phyloP scores from a whole-genome alignment of 2,329 filamentous ascomycete species.

The Aschersonia sp. region DNA sequence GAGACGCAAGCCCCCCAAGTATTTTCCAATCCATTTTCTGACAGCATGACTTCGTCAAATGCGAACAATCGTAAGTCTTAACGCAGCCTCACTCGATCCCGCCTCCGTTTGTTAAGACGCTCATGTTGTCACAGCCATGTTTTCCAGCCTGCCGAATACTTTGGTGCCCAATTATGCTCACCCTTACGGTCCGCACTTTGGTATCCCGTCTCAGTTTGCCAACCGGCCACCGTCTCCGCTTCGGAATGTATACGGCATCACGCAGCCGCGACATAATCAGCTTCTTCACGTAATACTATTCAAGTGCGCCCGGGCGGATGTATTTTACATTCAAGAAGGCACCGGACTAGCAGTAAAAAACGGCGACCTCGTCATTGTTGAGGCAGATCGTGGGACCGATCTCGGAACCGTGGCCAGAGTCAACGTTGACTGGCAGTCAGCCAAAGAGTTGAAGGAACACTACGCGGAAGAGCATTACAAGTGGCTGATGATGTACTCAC shows the following conservation, averaged over 20 bases:
- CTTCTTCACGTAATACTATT: conserved; percentile 83
- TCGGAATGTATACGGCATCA: conserved; percentile 44
- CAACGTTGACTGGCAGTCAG: conserved; percentile 75
- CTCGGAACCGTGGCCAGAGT: conserved; percentile 83
- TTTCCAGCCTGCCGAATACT: conserved; percentile 11
- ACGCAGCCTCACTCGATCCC: background rate
- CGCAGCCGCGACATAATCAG: conserved; percentile 50
- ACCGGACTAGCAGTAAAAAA: conserved; percentile 82
- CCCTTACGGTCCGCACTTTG: conserved; percentile 32
- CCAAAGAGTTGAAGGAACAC: conserved; percentile 79
- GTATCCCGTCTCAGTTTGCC: conserved; percentile 17
- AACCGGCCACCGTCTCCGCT: conserved; percentile 42
- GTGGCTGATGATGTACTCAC: conserved; percentile 98
- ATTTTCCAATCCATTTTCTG: conserved; percentile 24
- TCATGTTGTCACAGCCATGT: conserved; percentile 10
- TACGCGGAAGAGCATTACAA: conserved; percentile 94
- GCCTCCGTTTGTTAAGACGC: background rate
- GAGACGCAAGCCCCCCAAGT: conserved; percentile 30
- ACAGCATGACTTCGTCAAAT: conserved; percentile 20
- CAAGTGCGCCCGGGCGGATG: conserved; percentile 89
- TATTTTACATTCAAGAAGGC: conserved; percentile 94
- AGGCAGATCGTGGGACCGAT: conserved; percentile 92
- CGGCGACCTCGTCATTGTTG: conserved; percentile 91
- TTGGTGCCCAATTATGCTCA: conserved; percentile 16
- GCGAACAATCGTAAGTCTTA: conserved; percentile 24